A percentile compares a stretch with the other conserved stretches of the same genome.
These are phyloP conservation scores for Aspergillus amoenus DNA, from an alignment of 2,329 filamentous ascomycete genomes.

Conservation along the genomic window DNA sequence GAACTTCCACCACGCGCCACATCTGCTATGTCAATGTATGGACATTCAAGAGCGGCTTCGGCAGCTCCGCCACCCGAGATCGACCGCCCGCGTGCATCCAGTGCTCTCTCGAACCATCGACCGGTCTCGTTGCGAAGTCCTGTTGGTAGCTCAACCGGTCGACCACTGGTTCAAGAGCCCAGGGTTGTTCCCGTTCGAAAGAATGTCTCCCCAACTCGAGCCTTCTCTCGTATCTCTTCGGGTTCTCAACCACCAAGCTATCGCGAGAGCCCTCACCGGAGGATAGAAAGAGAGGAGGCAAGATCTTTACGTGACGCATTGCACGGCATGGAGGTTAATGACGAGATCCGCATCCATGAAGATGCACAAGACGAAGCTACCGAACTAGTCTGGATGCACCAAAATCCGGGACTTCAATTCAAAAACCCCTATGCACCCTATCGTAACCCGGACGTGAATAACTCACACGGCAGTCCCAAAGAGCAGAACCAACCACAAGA, in stretches of 20 bases:
- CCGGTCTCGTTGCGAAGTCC: slow-evolving; percentile 32
- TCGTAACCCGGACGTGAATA: slow-evolving; percentile 43
- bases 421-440: slow-evolving; percentile 51
- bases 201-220: slow-evolving; percentile 38
- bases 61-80: slow-evolving; percentile 20
- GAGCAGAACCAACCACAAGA: slow-evolving; percentile 44
- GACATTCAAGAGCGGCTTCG: slow-evolving; percentile 18
- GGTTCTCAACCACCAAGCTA: slow-evolving; percentile 47
- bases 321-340: slow-evolving; percentile 58
- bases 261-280: slow-evolving; percentile 54
- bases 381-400: slow-evolving; percentile 64
- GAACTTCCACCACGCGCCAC: slow-evolving; percentile 41
- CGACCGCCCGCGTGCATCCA: slow-evolving; percentile 37
- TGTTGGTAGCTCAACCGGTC: slow-evolving; percentile 30
- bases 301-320: slow-evolving; percentile 56
- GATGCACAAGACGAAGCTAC: slow-evolving; percentile 64
- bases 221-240: slow-evolving; percentile 29
- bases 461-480: slow-evolving; percentile 44
- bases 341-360: slow-evolving; percentile 54
- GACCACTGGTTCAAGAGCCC: slow-evolving; percentile 42
- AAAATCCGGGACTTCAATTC: slow-evolving; percentile 51
- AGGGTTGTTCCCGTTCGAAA: slow-evolving; percentile 31
- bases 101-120: slow-evolving; percentile 41
- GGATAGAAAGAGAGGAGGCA: slow-evolving; percentile 60
- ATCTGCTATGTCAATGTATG: slow-evolving; percentile 44